phyloP scores from a whole-genome alignment of 495 filamentous ascomycete species.

The Letharia lupina region DNA sequence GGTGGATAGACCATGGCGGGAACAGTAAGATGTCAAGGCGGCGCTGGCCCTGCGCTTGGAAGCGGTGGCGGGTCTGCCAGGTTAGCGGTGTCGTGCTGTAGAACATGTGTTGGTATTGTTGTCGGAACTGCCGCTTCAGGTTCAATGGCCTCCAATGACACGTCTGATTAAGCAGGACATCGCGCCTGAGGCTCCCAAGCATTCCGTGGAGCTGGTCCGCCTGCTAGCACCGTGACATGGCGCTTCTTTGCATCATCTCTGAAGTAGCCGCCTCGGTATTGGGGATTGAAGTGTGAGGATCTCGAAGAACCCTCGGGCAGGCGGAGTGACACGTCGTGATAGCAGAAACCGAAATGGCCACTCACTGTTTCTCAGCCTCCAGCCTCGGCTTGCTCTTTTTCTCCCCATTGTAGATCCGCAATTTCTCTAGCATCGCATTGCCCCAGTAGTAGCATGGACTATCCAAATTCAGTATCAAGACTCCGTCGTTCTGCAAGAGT shows the following conservation, averaged over 20 bases:
- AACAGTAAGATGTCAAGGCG: background rate
- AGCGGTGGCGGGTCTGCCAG: background rate
- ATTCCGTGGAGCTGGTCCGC: background rate
- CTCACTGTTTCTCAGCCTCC: slow-evolving; percentile 22
- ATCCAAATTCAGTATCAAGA: background rate
- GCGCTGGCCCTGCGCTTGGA: background rate
- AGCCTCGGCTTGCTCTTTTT: slow-evolving; percentile 24
- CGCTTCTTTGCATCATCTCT: background rate
- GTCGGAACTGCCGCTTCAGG: background rate
- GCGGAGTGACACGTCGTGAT: background rate
- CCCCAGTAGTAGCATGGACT: slow-evolving; percentile 24
- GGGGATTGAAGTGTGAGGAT: background rate
- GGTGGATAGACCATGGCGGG: background rate
- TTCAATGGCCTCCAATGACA: background rate
- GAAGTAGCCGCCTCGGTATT: background rate
- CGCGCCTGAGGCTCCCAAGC: background rate
- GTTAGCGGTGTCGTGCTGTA: background rate
- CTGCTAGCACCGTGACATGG: background rate
- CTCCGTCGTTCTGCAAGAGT: too few species aligned
- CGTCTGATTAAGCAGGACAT: background rate
- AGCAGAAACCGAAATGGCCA: background rate
- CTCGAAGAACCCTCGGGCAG: background rate
- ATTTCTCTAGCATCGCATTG: slow-evolving; percentile 21
- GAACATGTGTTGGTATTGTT: background rate
- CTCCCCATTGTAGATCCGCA: slow-evolving; percentile 20